These are phyloP conservation scores for Sclerotinia nivalis DNA, from an alignment of 2,329 filamentous ascomycete species.

Conservation along the genomic window DNA sequence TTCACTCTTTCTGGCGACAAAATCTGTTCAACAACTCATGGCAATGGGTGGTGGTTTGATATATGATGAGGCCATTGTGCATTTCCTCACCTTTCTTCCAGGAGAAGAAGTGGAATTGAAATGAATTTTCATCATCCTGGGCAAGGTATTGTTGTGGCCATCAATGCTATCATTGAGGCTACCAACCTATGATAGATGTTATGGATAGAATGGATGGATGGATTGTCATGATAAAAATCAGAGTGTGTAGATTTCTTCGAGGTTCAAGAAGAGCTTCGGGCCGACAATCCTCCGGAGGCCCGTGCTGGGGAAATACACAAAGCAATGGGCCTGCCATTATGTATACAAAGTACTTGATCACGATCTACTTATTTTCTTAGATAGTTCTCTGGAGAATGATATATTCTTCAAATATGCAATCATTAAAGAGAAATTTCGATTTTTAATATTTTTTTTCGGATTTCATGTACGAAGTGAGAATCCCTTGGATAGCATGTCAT, in stretches of 20 bases:
- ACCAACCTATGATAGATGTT: not conserved
- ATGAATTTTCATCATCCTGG: not conserved
- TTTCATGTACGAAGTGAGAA: not conserved
- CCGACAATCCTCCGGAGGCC: constrained; percentile 6
- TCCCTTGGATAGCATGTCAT: not conserved
- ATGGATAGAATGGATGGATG: not conserved
- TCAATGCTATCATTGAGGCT: not conserved
- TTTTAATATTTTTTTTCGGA: not conserved
- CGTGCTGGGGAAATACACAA: not conserved
- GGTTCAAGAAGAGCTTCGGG: not conserved
- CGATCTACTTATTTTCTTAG: not conserved
- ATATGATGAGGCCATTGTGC: not conserved
- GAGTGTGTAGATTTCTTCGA: not conserved
- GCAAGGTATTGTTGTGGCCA: not conserved
- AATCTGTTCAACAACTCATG: not conserved
- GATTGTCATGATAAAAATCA: not conserved
- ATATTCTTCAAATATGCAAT: not conserved
- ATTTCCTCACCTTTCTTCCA: not conserved
- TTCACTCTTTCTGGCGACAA: not conserved
- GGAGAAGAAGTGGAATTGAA: not conserved
- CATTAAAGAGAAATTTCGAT: not conserved
- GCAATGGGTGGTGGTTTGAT: not conserved
- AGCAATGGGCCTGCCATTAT: not conserved
- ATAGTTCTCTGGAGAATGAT: not conserved
- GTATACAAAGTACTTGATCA: not conserved